Percentiles rank a stretch among this genome's conserved stretches.
These are phyloP conservation scores for Phytophthora melonis DNA, from an alignment of 352 stramenopile genomes.

Conservation along the genomic window DNA sequence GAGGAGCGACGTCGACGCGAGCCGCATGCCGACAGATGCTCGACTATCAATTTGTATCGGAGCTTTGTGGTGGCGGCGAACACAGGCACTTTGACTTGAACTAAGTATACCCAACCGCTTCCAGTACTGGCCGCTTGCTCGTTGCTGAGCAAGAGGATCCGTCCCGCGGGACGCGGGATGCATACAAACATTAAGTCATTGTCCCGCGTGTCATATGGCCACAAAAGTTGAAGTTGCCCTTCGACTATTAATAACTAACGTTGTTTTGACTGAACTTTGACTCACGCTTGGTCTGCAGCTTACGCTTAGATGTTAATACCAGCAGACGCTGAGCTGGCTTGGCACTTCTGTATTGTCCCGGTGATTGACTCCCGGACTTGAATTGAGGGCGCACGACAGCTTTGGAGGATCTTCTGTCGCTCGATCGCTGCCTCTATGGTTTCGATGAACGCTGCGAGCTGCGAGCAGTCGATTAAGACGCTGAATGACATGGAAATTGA, in stretches of 20 bases:
- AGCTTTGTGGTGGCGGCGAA: not conserved
- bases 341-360: not conserved
- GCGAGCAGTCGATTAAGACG: conserved; percentile 15
- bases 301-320: not conserved
- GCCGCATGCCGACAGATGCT: not conserved
- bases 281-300: not conserved
- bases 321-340: not conserved
- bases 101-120: too few species aligned
- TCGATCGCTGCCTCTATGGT: conserved; percentile 6
- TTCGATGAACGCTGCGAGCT: conserved; percentile 21
- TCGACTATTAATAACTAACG: too few species aligned
- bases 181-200: conserved; percentile 13
- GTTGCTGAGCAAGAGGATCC: not conserved
- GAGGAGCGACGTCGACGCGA: conserved; percentile 11
- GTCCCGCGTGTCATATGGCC: conserved; percentile 7
- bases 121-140: not conserved
- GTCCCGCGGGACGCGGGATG: conserved; percentile 4
- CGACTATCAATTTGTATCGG: not conserved
- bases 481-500: conserved; percentile 2
- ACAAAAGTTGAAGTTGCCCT: conserved; percentile 24
- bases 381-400: conserved; percentile 19
- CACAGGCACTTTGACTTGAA: too few species aligned
- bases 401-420: conserved; percentile 1
- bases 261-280: not conserved
- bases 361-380: conserved; percentile 1